Percentiles rank a stretch among this genome's conserved stretches.
Evolutionary conservation across 208 protist genomes (phyloP).

Genomic region (Acanthamoeba lenticulata): DNA sequence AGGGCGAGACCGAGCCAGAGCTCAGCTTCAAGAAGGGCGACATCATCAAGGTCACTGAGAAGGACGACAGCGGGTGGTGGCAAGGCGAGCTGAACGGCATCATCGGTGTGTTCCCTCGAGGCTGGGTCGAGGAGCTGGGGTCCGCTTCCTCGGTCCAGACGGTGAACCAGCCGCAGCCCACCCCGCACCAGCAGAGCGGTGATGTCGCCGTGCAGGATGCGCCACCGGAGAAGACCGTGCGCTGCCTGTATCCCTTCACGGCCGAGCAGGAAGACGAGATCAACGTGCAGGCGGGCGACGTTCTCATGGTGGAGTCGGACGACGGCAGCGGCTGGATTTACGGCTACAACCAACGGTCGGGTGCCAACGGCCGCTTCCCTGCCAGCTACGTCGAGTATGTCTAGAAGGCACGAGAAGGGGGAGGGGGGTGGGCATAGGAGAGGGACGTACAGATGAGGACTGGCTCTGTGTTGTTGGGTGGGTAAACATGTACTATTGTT

Average conservation of each 20-base stretch:
- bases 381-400: conserved; percentile 42
- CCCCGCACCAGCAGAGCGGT: background rate
- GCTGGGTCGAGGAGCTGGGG: conserved; percentile 9
- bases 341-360: background rate
- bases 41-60: conserved; percentile 89
- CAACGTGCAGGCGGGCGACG: background rate
- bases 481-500: too few species aligned
- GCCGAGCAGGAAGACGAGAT: background rate
- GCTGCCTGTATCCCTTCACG: background rate
- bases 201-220: background rate
- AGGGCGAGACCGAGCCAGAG: conserved; percentile 83
- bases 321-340: conserved; percentile 39
- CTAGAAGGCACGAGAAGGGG: background rate
- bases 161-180: background rate
- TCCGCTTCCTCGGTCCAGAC: too few species aligned
- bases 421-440: background rate
- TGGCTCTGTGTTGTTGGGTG: background rate
- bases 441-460: background rate
- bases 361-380: background rate
- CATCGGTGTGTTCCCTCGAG: conserved; percentile 64
- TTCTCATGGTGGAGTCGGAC: conserved; percentile 27
- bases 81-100: conserved; percentile 85
- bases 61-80: conserved; percentile 91
- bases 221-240: background rate
- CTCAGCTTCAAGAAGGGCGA: conserved; percentile 91